Evolutionary conservation across 2,329 filamentous ascomycete species (phyloP), one percentile per base, ranked within the genome.

Genomic region (Nothopassalora personata): DNA sequence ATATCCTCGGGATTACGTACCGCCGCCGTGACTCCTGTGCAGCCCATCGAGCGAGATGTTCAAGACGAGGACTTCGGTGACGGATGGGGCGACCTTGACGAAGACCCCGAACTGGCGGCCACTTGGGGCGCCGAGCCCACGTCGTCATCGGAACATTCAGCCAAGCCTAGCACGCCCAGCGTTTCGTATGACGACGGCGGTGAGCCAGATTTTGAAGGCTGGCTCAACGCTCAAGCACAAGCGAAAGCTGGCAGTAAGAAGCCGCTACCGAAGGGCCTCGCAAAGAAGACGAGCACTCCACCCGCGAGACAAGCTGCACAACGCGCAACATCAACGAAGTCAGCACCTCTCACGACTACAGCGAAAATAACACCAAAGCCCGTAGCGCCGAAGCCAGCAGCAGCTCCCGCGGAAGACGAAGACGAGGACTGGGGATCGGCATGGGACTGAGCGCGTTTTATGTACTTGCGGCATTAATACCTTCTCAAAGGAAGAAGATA

Each of bases 191-290:
- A 93, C 60, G 91, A 96, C 66, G 86, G 89, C 28, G 86, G 87
- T 2, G 93, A 99, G 73, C 93, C 93, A 0, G 94, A 97, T 73
- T 97, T 99, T 74, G 93, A 91, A 5, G 92, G 91, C 5, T 97
- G 94, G 92, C 75, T 97, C 23, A 91, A 90, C 11, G 91, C 92
- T 11, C 91, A 97, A 72, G 85, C 88, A 5, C 82, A 87, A 63
- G 84, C 88, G 63, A 97, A 95, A 77, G 81, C 81, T 68, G 73
- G 59, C 54, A 71, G 57, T 1, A 82, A 81, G 67, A 94, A 89
- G 65, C 77, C 87, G 2, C 72, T 97, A 56, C 92, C 93, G 0
- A 99, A 96, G 75, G 93, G 93, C 0, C 73, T 97, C 28, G 76
- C 80, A 1, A 96, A 95, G 74, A 76, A 75, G 60, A 69, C 74